Evolutionary conservation across 257 asterid species (phyloP).

Genomic region (Oldenlandia corymbosa): DNA sequence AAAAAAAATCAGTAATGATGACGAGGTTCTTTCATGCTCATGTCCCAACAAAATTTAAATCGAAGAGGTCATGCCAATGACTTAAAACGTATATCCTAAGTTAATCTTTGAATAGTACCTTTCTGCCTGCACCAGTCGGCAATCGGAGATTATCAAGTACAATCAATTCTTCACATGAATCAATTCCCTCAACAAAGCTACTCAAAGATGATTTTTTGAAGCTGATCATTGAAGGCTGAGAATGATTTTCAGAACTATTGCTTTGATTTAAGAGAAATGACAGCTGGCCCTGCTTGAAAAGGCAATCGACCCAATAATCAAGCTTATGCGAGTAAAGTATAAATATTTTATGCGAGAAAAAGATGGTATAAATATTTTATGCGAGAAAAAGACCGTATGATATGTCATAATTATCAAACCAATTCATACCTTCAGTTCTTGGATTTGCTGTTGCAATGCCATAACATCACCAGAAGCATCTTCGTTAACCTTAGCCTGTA

Average conservation of each 20-base stretch:
- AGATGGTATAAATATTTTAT: too few relatives aligned
- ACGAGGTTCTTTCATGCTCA: neutral
- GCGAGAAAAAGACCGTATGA: too few relatives aligned
- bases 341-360: too few relatives aligned
- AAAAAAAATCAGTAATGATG: conserved; percentile 8
- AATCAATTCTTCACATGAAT: conserved; percentile 30
- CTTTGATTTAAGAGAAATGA: conserved; percentile 61
- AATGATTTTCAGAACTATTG: conserved; percentile 27
- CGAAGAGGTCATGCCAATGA: conserved; percentile 34
- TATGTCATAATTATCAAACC: too few relatives aligned
- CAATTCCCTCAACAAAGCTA: conserved; percentile 27
- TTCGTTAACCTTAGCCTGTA: conserved; percentile 84
- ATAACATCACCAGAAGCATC: conserved; percentile 74
- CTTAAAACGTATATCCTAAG: neutral
- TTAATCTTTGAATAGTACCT: conserved; percentile 28
- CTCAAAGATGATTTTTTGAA: conserved; percentile 29
- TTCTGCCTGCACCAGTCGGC: conserved; percentile 20
- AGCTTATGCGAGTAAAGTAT: conserved; percentile 19
- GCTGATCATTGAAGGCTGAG: conserved; percentile 25
- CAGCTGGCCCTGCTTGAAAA: conserved; percentile 62
- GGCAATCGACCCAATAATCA: conserved; percentile 20
- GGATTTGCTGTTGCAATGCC: conserved; percentile 71
- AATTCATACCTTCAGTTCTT: conserved; percentile 71
- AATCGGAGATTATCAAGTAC: conserved; percentile 22
- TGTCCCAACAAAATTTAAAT: too few relatives aligned